These are phyloP conservation scores for Sedum album DNA, from an alignment of 164 flowering plant species.

Conservation along the genomic window DNA sequence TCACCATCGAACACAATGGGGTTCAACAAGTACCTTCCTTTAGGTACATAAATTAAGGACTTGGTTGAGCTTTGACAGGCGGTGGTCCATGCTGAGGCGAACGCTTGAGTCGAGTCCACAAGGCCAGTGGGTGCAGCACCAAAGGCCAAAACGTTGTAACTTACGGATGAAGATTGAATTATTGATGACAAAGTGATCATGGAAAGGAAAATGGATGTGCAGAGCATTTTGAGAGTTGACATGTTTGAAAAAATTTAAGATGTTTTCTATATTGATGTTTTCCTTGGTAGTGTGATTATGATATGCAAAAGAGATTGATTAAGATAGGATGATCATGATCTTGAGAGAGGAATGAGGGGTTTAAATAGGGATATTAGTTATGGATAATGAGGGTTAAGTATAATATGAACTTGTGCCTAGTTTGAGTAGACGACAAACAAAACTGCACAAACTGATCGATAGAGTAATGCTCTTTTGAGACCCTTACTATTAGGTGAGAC, in stretches of 20 bases:
- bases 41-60: constrained; percentile 12
- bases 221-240: background rate
- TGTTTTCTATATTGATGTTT: background rate
- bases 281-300: background rate
- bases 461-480: too few species aligned
- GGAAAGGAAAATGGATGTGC: background rate
- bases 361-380: background rate
- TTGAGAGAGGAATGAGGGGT: too few species aligned
- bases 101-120: background rate
- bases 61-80: background rate
- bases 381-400: background rate
- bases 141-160: constrained; percentile 3
- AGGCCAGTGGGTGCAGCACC: background rate
- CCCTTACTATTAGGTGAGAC: too few species aligned
- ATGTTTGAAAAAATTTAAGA: background rate
- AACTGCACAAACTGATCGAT: background rate
- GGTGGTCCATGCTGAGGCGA: background rate
- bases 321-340: too few species aligned
- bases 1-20: too few species aligned
- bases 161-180: background rate
- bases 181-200: background rate
- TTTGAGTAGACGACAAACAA: background rate
- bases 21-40: too few species aligned
- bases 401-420: background rate
- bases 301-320: too few species aligned